These are phyloP conservation scores for Penicillium canescens DNA, from an alignment of 495 filamentous ascomycete species.

Conservation along the genomic window DNA sequence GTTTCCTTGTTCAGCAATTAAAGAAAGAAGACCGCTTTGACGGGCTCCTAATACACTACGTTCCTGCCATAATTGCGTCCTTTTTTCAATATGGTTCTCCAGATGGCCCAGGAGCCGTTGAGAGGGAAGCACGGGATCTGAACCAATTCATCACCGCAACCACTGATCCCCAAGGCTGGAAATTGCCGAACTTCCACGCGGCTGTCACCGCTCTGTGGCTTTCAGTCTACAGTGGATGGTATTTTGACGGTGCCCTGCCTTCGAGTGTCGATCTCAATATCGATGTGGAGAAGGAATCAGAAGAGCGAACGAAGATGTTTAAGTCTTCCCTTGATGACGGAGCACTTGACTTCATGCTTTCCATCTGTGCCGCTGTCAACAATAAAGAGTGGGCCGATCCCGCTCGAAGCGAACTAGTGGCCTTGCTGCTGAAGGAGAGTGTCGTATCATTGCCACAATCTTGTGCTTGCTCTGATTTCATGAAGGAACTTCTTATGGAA, in stretches of 20 bases:
- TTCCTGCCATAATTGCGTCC: conserved; percentile 73
- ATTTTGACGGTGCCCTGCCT: conserved; percentile 62
- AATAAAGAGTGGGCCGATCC: conserved; percentile 80
- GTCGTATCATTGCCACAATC: conserved; percentile 62
- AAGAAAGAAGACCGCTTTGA: conserved; percentile 73
- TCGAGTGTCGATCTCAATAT: conserved; percentile 51
- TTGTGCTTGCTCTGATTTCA: conserved; percentile 58
- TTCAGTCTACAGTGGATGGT: conserved; percentile 88
- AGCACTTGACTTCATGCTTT: conserved; percentile 87
- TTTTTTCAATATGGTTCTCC: conserved; percentile 73
- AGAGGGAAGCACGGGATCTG: conserved; percentile 66
- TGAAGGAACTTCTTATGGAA: conserved; percentile 71
- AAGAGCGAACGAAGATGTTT: conserved; percentile 68
- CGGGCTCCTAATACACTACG: conserved; percentile 69
- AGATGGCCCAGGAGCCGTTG: conserved; percentile 54
- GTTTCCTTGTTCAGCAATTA: conserved; percentile 61
- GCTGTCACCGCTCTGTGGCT: conserved; percentile 80
- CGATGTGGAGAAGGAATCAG: conserved; percentile 65
- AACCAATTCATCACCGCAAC: conserved; percentile 64
- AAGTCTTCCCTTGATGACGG: conserved; percentile 80
- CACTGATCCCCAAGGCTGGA: conserved; percentile 66
- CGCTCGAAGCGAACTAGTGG: conserved; percentile 68
- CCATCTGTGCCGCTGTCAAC: conserved; percentile 75
- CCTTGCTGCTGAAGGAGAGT: conserved; percentile 76
- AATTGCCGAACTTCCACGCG: conserved; percentile 70